Conservation (phyloP, 2,329 filamentous ascomycete species). For the Fusarium tricinctum region DNA sequence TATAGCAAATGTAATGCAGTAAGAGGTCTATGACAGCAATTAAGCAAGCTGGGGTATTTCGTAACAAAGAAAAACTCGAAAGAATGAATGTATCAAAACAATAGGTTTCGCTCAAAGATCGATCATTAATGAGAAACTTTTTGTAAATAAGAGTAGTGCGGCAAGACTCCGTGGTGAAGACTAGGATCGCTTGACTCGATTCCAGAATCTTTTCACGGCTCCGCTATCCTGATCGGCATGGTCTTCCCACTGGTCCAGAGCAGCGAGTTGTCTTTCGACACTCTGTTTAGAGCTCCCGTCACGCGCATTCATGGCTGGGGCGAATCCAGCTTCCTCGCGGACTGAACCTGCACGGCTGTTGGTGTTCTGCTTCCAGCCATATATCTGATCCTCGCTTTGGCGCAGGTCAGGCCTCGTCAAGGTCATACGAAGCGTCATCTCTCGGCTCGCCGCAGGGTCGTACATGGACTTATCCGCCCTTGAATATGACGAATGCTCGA, state of each 20-base stretch:
- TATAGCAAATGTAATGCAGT: slow-evolving; percentile 15
- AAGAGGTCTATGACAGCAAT: slow-evolving; percentile 32
- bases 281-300: slow-evolving; percentile 63
- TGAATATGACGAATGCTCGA: slow-evolving; percentile 47
- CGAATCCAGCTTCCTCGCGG: slow-evolving; percentile 52
- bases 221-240: slow-evolving; percentile 59
- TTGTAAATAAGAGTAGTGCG: not conserved
- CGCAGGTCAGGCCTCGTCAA: slow-evolving; percentile 90
- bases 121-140: slow-evolving; percentile 8
- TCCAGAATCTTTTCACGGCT: slow-evolving; percentile 75
- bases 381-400: slow-evolving; percentile 78
- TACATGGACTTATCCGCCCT: slow-evolving; percentile 62
- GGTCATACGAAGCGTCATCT: slow-evolving; percentile 98
- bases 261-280: slow-evolving; percentile 67
- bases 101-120: slow-evolving; percentile 10
- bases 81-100: slow-evolving; percentile 18
- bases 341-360: slow-evolving; percentile 61
- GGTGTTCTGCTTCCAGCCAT: slow-evolving; percentile 71
- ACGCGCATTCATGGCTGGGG: slow-evolving; percentile 46
- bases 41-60: slow-evolving; percentile 47
- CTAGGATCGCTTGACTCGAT: slow-evolving; percentile 66
- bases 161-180: not conserved
- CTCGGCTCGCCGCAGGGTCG: slow-evolving; percentile 71
- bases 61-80: slow-evolving; percentile 24
- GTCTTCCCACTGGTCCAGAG: slow-evolving; percentile 65